Percentiles rank a stretch among this genome's conserved stretches.
Conservation (phyloP, 2,329 filamentous ascomycete species). For the Dichotomopilus funicola region DNA sequence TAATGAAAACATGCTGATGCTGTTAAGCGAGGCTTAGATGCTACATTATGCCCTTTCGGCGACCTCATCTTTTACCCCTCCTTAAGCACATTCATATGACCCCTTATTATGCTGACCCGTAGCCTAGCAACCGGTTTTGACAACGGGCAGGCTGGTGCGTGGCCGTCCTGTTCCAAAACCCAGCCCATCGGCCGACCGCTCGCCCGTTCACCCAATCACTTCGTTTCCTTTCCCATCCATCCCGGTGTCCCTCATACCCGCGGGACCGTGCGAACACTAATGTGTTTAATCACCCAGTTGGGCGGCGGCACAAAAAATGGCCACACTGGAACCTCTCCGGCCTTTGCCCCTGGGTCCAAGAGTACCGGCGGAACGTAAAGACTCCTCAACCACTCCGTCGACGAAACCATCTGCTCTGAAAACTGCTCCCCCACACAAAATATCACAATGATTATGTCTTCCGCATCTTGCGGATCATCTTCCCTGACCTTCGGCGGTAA, state of each 20-base stretch:
- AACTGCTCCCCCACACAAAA: constrained; percentile 12
- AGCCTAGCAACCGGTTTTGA: too few relatives aligned
- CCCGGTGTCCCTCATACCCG: neutral
- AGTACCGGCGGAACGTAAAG: constrained; percentile 16
- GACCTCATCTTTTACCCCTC: too few relatives aligned
- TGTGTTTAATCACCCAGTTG: constrained; percentile 12
- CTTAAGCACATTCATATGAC: too few relatives aligned
- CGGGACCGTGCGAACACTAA: constrained; percentile 5
- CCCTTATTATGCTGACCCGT: too few relatives aligned
- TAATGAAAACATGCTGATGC: too few relatives aligned
- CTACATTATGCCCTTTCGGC: too few relatives aligned
- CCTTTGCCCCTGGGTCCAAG: neutral
- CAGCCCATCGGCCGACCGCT: too few relatives aligned
- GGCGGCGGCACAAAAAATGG: constrained; percentile 16
- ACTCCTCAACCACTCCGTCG: constrained; percentile 12
- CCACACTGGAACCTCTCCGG: neutral
- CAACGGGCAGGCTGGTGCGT: too few relatives aligned
- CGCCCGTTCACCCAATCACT: too few relatives aligned
- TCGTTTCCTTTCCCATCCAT: too few relatives aligned
- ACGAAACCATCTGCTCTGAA: constrained; percentile 1
- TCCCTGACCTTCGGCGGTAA: constrained; percentile 6
- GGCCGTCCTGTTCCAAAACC: too few relatives aligned
- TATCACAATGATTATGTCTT: constrained; percentile 16
- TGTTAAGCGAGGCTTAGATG: too few relatives aligned
- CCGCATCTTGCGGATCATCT: neutral